Evolutionary conservation across 768 basidiomycete species (phyloP).

Genomic region (Boletus patriciae): DNA sequence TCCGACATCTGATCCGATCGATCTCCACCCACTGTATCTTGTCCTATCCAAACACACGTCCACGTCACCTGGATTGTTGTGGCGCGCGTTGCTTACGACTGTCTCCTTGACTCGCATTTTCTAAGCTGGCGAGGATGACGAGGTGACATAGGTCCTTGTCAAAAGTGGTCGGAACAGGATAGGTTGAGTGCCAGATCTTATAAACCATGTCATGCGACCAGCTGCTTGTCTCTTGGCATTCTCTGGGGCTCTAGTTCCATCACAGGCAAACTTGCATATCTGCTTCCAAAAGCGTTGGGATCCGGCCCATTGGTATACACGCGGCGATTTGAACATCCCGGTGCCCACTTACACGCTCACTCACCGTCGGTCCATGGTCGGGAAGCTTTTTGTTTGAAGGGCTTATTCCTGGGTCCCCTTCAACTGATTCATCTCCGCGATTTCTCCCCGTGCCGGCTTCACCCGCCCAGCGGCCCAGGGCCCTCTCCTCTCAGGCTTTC

Average conservation of each 20-base stretch:
- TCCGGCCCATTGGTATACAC: background rate
- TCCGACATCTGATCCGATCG: conserved; percentile 21
- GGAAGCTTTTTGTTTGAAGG: background rate
- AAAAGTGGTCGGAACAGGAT: background rate
- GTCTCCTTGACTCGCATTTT: background rate
- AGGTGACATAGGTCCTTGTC: conserved; percentile 29
- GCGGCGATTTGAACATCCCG: background rate
- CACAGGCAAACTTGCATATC: background rate
- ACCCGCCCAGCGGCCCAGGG: no score
- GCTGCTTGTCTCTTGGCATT: conserved; percentile 5
- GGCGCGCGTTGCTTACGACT: background rate
- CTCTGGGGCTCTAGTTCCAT: background rate
- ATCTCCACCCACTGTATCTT: conserved; percentile 15
- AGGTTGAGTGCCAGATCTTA: background rate
- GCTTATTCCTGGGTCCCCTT: background rate
- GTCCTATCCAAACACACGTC: conserved; percentile 2
- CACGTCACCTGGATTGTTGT: conserved; percentile 14
- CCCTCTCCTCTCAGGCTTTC: background rate
- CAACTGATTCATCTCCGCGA: conserved; percentile 6
- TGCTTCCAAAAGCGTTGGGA: background rate
- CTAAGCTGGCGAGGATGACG: conserved; percentile 12
- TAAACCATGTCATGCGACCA: conserved; percentile 14
- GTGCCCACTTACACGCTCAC: background rate
- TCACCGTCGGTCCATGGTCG: background rate
- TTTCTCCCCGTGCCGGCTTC: background rate